phyloP scores from a whole-genome alignment of 2,329 filamentous ascomycete species.

The Cladosporium sp. region DNA sequence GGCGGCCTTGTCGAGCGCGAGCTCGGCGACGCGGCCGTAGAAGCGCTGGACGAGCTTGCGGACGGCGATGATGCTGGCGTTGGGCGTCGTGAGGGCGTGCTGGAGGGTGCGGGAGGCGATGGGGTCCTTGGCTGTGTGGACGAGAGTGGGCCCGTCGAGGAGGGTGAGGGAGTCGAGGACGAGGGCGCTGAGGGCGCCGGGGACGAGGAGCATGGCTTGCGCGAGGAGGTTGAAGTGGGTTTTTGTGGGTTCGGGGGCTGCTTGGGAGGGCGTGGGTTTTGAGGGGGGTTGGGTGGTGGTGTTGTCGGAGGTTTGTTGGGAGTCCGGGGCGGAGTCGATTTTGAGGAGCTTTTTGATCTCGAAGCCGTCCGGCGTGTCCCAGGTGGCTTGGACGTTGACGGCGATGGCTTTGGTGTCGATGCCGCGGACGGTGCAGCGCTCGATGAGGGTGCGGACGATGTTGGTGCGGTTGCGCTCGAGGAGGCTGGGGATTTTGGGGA shows the following conservation, averaged over 20 bases:
- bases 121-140: slow-evolving; percentile 60
- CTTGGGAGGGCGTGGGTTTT: background rate
- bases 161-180: slow-evolving; percentile 56
- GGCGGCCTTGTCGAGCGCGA: slow-evolving; percentile 56
- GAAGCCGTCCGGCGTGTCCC: slow-evolving; percentile 44
- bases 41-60: slow-evolving; percentile 60
- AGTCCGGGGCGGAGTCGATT: slow-evolving; percentile 38
- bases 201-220: slow-evolving; percentile 69
- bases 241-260: slow-evolving; percentile 38
- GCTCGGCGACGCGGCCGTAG: slow-evolving; percentile 53
- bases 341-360: slow-evolving; percentile 56
- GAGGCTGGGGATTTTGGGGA: slow-evolving; percentile 65
- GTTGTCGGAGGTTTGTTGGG: slow-evolving; percentile 10
- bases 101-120: slow-evolving; percentile 58
- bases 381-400: slow-evolving; percentile 51
- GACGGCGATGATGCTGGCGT: slow-evolving; percentile 51
- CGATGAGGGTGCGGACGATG: slow-evolving; percentile 74
- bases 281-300: slow-evolving; percentile 12
- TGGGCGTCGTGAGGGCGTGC: slow-evolving; percentile 51
- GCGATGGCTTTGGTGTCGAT: slow-evolving; percentile 53
- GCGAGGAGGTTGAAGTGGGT: slow-evolving; percentile 71
- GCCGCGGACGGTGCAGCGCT: slow-evolving; percentile 67
- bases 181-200: slow-evolving; percentile 61
- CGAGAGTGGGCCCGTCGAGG: slow-evolving; percentile 44
- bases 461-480: slow-evolving; percentile 70